phyloP scores from a whole-genome alignment of 371 early-diverging fungal genomes.

The Actinomortierella wolfii region DNA sequence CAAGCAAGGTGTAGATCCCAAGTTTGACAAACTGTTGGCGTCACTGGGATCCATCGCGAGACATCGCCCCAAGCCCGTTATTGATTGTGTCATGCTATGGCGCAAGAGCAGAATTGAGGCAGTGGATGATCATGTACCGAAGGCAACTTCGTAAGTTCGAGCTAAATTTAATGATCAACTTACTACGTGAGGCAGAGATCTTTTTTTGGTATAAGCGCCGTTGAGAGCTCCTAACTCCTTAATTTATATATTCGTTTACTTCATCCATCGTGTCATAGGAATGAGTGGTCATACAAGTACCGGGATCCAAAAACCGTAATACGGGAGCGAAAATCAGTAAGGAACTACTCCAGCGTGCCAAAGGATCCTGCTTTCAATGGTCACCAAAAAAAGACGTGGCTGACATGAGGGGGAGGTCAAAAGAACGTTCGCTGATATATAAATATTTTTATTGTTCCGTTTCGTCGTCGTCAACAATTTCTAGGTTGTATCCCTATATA shows the following conservation, averaged over 20 bases:
- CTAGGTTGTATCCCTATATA: conserved; percentile 85
- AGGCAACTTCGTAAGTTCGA: conserved; percentile 23
- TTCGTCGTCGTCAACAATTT: no score
- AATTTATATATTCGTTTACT: conserved; percentile 4
- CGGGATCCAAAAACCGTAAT: conserved; percentile 45
- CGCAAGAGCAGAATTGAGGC: conserved; percentile 78
- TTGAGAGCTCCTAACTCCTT: neutral
- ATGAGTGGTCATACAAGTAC: conserved; percentile 28
- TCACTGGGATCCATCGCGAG: conserved; percentile 84
- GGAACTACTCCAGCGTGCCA: conserved; percentile 8
- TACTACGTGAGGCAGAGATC: neutral
- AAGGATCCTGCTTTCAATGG: conserved; percentile 8
- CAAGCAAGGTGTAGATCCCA: conserved; percentile 71
- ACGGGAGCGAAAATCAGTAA: conserved; percentile 57
- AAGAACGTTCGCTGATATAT: no score
- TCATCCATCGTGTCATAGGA: conserved; percentile 15
- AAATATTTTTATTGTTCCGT: no score
- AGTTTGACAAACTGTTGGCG: conserved; percentile 80
- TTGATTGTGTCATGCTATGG: conserved; percentile 93
- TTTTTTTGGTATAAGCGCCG: neutral
- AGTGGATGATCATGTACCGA: conserved; percentile 47
- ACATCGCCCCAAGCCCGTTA: conserved; percentile 85
- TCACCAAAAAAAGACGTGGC: no score
- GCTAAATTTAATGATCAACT: conserved; percentile 2
- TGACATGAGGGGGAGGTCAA: no score